These are phyloP conservation scores for Ogataea saltuana DNA, from an alignment of 805 yeast species.

Conservation along the genomic window DNA sequence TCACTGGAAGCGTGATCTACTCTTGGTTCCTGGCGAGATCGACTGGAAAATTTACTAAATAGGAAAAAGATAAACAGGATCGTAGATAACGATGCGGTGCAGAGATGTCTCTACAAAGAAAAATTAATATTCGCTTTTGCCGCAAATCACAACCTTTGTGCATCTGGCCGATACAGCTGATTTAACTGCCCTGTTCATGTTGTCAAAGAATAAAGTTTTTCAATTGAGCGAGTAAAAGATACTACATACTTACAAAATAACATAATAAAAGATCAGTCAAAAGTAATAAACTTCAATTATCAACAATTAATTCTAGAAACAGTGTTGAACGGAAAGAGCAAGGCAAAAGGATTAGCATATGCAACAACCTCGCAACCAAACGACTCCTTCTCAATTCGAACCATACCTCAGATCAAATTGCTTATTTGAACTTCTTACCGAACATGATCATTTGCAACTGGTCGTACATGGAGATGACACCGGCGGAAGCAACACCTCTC, in stretches of 20 bases:
- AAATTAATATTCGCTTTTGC: too few relatives aligned
- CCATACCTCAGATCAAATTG: conserved; percentile 20
- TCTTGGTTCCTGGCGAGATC: conserved; percentile 1
- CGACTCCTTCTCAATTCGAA: background rate
- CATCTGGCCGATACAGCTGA: too few relatives aligned
- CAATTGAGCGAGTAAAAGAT: conserved; percentile 6
- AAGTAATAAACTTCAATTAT: conserved; percentile 11
- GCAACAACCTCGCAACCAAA: background rate
- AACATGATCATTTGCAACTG: conserved; percentile 92
- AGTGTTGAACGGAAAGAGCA: conserved; percentile 1
- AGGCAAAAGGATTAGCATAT: too few relatives aligned
- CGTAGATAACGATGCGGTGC: conserved; percentile 3
- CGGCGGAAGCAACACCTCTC: conserved; percentile 99
- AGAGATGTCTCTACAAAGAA: conserved; percentile 1
- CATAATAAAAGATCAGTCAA: too few relatives aligned
- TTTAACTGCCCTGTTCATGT: too few relatives aligned
- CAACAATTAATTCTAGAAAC: conserved; percentile 10
- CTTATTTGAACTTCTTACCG: conserved; percentile 90
- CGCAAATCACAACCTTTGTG: too few relatives aligned
- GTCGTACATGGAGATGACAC: conserved; percentile 97
- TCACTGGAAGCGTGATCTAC: too few relatives aligned
- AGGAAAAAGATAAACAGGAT: conserved; percentile 9
- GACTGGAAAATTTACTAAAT: background rate
- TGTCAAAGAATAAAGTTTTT: conserved; percentile 1
- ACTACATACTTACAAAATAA: conserved; percentile 16